Evolutionary conservation across 257 asterid genomes (phyloP).

Genomic region (Salvia hispanica): DNA sequence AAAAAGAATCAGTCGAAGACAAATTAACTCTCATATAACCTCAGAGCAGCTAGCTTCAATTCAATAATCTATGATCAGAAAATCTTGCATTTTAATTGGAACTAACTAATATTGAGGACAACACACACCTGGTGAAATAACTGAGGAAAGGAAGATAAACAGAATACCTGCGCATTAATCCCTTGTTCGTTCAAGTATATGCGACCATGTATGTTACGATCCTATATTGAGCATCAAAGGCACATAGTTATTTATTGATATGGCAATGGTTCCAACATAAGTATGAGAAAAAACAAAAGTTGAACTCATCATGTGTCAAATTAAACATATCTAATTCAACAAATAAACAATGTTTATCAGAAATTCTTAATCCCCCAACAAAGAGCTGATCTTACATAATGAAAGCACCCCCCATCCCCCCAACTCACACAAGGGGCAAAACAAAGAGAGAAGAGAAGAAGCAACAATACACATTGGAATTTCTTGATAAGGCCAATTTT

Average conservation of each 20-base stretch:
- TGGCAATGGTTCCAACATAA: background rate
- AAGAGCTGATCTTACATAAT: background rate
- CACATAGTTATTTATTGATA: conserved; percentile 15
- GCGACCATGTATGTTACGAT: conserved; percentile 81
- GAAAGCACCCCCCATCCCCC: background rate
- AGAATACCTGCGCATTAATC: conserved; percentile 87
- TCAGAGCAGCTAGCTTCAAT: background rate
- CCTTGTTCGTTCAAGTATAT: conserved; percentile 94
- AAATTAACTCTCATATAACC: background rate
- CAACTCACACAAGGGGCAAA: no score
- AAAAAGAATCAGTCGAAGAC: background rate
- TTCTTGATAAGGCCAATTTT: background rate
- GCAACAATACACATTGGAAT: conserved; percentile 8
- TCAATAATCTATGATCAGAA: conserved; percentile 3
- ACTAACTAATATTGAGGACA: background rate
- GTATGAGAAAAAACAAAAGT: no score
- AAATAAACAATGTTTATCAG: background rate
- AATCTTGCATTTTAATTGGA: background rate
- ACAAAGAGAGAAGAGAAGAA: background rate
- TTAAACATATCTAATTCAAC: conserved; percentile 1
- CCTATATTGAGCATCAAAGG: conserved; percentile 52
- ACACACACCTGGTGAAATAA: background rate
- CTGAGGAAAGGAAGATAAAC: conserved; percentile 6
- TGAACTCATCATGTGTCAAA: conserved; percentile 3
- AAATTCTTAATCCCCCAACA: conserved; percentile 13